Conservation (phyloP, 495 filamentous ascomycete genomes). For the Aspergillus bertholletiae region DNA sequence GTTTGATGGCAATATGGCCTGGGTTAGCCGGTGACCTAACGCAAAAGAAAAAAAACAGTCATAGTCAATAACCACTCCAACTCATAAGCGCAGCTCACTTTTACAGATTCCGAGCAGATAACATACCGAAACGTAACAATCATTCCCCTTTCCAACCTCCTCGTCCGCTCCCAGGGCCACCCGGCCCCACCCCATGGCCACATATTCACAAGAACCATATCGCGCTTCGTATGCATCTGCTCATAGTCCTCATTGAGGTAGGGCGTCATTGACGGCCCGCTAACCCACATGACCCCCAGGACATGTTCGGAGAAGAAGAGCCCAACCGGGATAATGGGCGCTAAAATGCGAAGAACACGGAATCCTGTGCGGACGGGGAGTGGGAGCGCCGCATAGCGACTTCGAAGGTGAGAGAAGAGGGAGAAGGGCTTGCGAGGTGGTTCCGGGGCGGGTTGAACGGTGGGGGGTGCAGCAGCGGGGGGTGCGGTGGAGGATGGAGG, state of each 20-base stretch:
- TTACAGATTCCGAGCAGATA: too few species aligned
- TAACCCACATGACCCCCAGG: constrained; percentile 58
- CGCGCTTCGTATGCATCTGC: constrained; percentile 47
- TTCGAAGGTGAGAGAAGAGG: constrained; percentile 29
- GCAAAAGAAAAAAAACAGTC: too few species aligned
- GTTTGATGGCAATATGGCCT: constrained; percentile 59
- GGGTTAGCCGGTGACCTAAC: constrained; percentile 62
- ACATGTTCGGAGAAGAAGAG: constrained; percentile 64
- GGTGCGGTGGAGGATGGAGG: not conserved
- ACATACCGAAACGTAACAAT: constrained; percentile 52
- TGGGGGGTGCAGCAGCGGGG: not conserved
- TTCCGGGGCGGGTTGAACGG: not conserved
- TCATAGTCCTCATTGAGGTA: constrained; percentile 65
- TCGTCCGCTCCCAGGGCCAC: constrained; percentile 38
- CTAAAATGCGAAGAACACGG: constrained; percentile 46
- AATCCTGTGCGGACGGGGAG: constrained; percentile 23
- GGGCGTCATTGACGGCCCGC: constrained; percentile 73
- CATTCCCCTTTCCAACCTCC: constrained; percentile 48
- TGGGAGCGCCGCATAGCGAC: constrained; percentile 32
- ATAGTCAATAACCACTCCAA: constrained; percentile 2
- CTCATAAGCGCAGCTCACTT: too few species aligned
- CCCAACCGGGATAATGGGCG: constrained; percentile 59
- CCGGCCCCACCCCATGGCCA: constrained; percentile 30
- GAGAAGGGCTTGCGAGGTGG: constrained; percentile 6
- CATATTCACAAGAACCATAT: constrained; percentile 49